Base-by-base conservation (phyloP, 257 asterid genomes). In the Petunia axillaris region DNA sequence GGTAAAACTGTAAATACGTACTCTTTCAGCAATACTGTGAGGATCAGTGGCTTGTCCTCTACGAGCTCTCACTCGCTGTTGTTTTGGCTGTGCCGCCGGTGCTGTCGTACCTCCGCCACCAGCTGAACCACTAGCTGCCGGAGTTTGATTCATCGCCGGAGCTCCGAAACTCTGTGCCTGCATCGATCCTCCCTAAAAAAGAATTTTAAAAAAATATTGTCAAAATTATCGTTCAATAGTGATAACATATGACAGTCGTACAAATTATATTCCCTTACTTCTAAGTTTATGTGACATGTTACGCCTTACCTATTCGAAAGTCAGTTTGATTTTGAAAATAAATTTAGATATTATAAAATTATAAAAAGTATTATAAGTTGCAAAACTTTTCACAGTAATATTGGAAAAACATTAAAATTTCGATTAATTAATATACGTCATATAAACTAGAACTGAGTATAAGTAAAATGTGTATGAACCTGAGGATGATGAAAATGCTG, bases 31-130 rank as follows among this genome's bases (percentile, higher is more conserved):
- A 54, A 95, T 93, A 87, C 99, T 95, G 88, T 95, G 99, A 44
- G 99, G 99, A 84, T 95, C 99, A 25, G 99, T 95, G 4, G 99
- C 99, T 87, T 95, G 99, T 74, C 99, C 99, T 88, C 99, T 89
- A 54, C 99, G 91, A 38, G 99, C 99, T 89, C 99, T 90, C 64
- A 92, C 98, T 83, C 97, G 87, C 87, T 89, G 92, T 90, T 91
- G 99, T 58, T 93, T 88, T 62, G 99, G 98, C 90, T 88, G 98
- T 16, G 84, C 91, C n/a, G 82, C 90, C n/a, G 90, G 62, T 1
- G 82, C 80, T 14, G 55, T 79, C 25, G 25, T 25, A 25, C 25
- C 25, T 4, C 81, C 83, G 2, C 84, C 95, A n/a, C 90, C 94
- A 16, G 89, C 87, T 8, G 97, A 85, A 48, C 92, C 97, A 82